Conservation (phyloP, 768 basidiomycete genomes). For the Macrolepiota dolichaula region DNA sequence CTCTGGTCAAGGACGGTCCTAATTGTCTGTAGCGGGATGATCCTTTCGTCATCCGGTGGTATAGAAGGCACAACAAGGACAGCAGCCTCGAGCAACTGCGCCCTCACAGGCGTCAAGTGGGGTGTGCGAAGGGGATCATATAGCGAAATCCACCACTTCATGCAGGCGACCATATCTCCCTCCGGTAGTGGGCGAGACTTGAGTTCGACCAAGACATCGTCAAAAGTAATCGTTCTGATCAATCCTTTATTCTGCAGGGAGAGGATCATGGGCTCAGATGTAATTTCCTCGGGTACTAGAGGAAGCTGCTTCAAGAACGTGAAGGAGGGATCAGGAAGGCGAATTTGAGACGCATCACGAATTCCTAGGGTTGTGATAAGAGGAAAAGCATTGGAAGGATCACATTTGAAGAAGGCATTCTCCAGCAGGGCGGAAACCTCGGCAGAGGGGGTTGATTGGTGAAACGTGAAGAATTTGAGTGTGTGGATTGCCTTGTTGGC, state of each 20-base stretch:
- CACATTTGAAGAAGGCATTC: conserved; percentile 74
- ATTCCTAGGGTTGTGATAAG: conserved; percentile 79
- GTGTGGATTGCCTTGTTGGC: conserved; percentile 68
- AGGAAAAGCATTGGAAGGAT: conserved; percentile 47
- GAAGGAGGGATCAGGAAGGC: conserved; percentile 71
- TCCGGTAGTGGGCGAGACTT: conserved; percentile 64
- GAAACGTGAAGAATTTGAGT: conserved; percentile 88
- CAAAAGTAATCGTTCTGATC: conserved; percentile 72
- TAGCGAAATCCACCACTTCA: conserved; percentile 79
- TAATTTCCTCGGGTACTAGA: conserved; percentile 60
- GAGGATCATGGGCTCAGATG: conserved; percentile 60
- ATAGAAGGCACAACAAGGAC: conserved; percentile 44
- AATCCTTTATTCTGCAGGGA: conserved; percentile 59
- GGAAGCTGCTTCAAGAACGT: conserved; percentile 79
- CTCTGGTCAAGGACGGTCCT: conserved; percentile 68
- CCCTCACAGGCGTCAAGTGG: conserved; percentile 35
- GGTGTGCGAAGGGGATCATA: conserved; percentile 17
- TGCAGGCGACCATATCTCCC: conserved; percentile 73
- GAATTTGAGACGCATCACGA: conserved; percentile 59
- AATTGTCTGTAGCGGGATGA: conserved; percentile 69
- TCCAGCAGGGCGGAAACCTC: conserved; percentile 74
- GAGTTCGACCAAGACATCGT: conserved; percentile 81
- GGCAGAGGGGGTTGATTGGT: conserved; percentile 80
- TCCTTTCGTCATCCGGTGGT: conserved; percentile 37
- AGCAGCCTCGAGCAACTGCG: conserved; percentile 67